Conservation (phyloP, 2,329 filamentous ascomycete species). For the Exophiala dermatitidis region DNA sequence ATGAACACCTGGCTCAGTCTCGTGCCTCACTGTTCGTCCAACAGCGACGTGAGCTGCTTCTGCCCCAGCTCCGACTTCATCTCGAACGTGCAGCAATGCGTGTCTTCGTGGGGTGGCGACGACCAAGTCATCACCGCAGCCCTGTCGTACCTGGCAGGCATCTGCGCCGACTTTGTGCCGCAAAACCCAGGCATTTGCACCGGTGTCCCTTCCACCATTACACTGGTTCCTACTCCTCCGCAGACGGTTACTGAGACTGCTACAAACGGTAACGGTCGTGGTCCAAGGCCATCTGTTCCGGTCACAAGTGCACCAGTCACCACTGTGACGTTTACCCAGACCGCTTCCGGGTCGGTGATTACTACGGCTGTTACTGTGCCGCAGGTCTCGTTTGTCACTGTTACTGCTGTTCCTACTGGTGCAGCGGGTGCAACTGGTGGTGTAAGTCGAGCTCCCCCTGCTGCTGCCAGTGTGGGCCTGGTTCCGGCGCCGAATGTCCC, state of each 20-base stretch:
- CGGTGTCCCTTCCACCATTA: conserved; percentile 58
- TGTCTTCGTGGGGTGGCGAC: conserved; percentile 66
- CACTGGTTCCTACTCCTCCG: conserved; percentile 44
- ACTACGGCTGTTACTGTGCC: conserved; percentile 40
- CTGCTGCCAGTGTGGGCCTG: conserved; percentile 17
- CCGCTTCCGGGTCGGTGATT: conserved; percentile 24
- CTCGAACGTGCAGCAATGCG: conserved; percentile 70
- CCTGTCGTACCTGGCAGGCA: conserved; percentile 76
- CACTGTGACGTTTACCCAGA: conserved; percentile 36
- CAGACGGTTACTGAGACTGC: conserved; percentile 6
- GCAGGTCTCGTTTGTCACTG: conserved; percentile 38
- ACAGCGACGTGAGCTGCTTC: conserved; percentile 78
- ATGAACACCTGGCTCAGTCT: conserved; percentile 81
- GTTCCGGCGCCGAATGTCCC: conserved; percentile 12
- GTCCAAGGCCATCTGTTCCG: conserved; percentile 17
- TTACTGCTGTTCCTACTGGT: conserved; percentile 30
- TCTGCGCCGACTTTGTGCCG: conserved; percentile 34
- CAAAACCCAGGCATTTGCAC: conserved; percentile 63
- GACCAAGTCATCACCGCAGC: conserved; percentile 62
- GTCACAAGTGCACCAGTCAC: conserved; percentile 31
- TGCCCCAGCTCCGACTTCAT: conserved; percentile 74
- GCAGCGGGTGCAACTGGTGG: conserved; percentile 16
- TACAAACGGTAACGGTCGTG: conserved; percentile 25
- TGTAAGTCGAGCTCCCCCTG: conserved; percentile 22
- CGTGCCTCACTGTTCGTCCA: conserved; percentile 65